phyloP scores from a whole-genome alignment of 2,329 filamentous ascomycete species.

The Passalora sequoiae region DNA sequence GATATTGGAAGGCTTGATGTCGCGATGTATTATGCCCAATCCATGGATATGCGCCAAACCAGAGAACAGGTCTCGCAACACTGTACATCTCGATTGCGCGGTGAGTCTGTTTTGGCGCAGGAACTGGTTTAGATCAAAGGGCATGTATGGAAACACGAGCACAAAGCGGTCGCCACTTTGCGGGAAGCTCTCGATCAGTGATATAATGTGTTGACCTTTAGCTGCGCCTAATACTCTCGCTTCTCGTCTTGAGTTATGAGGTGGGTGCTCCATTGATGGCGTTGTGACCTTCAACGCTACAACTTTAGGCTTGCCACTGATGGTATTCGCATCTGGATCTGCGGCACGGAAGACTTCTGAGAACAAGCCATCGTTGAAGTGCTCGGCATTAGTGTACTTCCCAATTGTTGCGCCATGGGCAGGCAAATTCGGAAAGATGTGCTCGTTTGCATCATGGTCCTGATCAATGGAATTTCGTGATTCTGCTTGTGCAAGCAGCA shows the following conservation, averaged over 20 bases:
- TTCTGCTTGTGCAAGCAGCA: slow-evolving; percentile 33
- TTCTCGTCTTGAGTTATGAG: slow-evolving; percentile 79
- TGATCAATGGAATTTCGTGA: slow-evolving; percentile 17
- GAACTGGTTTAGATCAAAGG: slow-evolving; percentile 64
- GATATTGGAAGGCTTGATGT: slow-evolving; percentile 89
- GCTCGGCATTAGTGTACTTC: slow-evolving; percentile 51
- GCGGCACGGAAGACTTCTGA: slow-evolving; percentile 74
- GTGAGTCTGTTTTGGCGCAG: slow-evolving; percentile 43
- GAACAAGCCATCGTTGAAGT: slow-evolving; percentile 64
- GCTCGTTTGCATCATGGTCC: slow-evolving; percentile 26
- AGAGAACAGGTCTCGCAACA: slow-evolving; percentile 64
- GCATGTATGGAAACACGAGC: slow-evolving; percentile 80
- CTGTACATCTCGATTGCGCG: slow-evolving; percentile 36
- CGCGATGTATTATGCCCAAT: slow-evolving; percentile 79
- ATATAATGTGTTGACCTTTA: slow-evolving; percentile 56
- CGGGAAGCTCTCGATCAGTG: slow-evolving; percentile 65
- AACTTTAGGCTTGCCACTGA: slow-evolving; percentile 26
- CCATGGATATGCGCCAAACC: slow-evolving; percentile 68
- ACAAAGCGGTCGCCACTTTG: slow-evolving; percentile 68
- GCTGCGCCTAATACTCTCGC: slow-evolving; percentile 64
- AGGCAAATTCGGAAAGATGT: slow-evolving; percentile 32
- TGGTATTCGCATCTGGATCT: slow-evolving; percentile 28
- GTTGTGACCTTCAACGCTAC: slow-evolving; percentile 83
- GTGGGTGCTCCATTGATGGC: slow-evolving; percentile 65
- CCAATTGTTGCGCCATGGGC: slow-evolving; percentile 46